phyloP scores from a whole-genome alignment of 371 early-diverging fungal species.

The Rhizopus stolonifer region DNA sequence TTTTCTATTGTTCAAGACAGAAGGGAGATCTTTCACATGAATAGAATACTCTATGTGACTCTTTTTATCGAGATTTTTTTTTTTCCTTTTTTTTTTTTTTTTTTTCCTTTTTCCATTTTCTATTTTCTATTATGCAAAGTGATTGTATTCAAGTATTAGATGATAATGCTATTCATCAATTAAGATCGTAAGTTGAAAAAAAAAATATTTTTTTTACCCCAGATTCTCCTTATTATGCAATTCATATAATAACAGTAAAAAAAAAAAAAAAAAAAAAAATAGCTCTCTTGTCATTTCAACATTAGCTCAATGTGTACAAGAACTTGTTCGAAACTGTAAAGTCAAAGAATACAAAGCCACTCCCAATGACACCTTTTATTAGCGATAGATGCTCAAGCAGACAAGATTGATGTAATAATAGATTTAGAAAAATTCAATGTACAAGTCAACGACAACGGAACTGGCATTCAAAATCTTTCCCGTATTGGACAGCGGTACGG shows the following conservation, averaged over 20 bases:
- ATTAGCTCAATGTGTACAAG: conserved; percentile 54
- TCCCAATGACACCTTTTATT: not conserved
- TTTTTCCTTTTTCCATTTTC: not conserved
- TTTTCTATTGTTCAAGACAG: too few relatives aligned
- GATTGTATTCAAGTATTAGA: conserved; percentile 16
- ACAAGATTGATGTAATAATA: conserved; percentile 45
- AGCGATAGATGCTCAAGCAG: conserved; percentile 66
- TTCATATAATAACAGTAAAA: too few relatives aligned
- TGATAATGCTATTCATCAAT: conserved; percentile 21
- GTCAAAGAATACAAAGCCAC: not conserved
- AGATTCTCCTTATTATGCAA: not conserved
- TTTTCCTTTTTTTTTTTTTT: not conserved
- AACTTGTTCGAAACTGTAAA: conserved; percentile 64
- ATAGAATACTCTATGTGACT: too few relatives aligned
- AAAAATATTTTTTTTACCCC: not conserved
- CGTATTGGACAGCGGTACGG: conserved; percentile 58
- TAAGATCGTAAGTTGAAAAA: conserved; percentile 35
- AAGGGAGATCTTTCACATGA: too few relatives aligned
- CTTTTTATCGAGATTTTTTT: too few relatives aligned
- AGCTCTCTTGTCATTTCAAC: conserved; percentile 53
- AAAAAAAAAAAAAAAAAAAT: not conserved
- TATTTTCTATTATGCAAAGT: not conserved
- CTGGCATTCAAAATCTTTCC: conserved; percentile 54
- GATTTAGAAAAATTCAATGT: conserved; percentile 49
- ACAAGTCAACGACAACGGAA: conserved; percentile 66